Base-by-base conservation (phyloP, 495 filamentous ascomycete genomes). In the Evernia prunastri region DNA sequence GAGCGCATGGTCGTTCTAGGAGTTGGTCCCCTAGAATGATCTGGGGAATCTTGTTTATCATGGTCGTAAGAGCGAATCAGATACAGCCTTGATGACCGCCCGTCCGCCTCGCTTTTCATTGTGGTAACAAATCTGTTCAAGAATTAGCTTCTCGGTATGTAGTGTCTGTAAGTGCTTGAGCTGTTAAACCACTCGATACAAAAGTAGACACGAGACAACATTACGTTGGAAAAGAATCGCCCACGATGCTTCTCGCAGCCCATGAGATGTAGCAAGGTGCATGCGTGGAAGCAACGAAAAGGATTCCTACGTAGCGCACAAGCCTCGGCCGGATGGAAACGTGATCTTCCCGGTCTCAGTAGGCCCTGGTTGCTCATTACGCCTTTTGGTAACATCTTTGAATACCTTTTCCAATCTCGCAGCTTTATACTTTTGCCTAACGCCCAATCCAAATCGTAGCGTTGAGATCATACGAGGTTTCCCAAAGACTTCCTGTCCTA, bases 401-500 rank as follows among this genome's bases (percentile, higher is more conserved):
- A 69, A 61, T 11, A 68, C 37, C 11, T 59, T 51, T 33, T 68
- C 59, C 18, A 64, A 20, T 10, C 20, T 37, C 33, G 49, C 35
- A 23, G 35, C 27, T 15, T 68, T 47, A 20, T 68, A 69, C 40
- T 68, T 69, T 1, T 29, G 17, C 8, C 61, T 45, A 10, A 20
- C 29, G 4, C 42, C 37, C 15, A 65, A 10, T 8, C 17, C 39
- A 47, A 59, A 42, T 23, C 27, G 37, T 31, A 68, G 31, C 18
- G 42, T 33, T 42, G 59, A 35, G 23, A 68, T 18, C 17, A 37
- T 11, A 11, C 61, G 66, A 13, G 68, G 66, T 4, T 62, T 61
- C 36, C 68, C 66, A 35, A 69, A 68, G 40, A 69, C 60, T 58
- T 61, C 27, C n/a, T 56, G 37, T 31, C 35, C 68, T 10, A 69